Evolutionary conservation across 2,329 filamentous ascomycete species (phyloP), one percentile per base, ranked within the genome.

Genomic region (Botrytis aclada): DNA sequence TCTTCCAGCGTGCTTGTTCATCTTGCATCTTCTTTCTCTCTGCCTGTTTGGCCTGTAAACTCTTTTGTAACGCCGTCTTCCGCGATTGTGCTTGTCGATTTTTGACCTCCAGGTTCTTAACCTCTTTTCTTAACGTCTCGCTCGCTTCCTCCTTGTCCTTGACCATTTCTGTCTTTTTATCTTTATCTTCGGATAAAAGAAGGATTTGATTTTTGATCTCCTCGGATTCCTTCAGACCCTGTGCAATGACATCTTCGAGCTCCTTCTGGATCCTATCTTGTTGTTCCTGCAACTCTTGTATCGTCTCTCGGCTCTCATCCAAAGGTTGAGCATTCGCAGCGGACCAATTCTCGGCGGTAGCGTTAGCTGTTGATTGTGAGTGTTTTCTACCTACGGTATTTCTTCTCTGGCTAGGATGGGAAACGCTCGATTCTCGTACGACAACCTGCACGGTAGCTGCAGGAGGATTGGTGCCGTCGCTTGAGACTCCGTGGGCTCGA

Each of bases 101-200:
- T 76, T 93, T 87, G 70, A 93, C 90, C 81, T 97, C 94, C 9
- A 95, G 89, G 63, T 88, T 89, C 70, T 93, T 91, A 70, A 97
- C 90, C 80, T 95, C 91, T 75, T 92, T 92, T 79, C 92, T 93
- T 71, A 98, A 83, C 79, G 94, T 94, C 62, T 93, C 90, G 66
- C 94, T 98, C 69, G 91, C 92, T 79, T 97, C 94, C 76, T 98
- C 95, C 81, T 97, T 97, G 79, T 97, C 93, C 80, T 93, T 96
- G 71, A 96, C 86, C 32, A 90, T 87, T 75, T 91, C 90, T 78
- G 88, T 91, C 81, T 97, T 90, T 69, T 91, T 88, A 76, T 97
- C 93, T 74, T 93, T 92, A 78, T 97, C 93, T 73, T 90, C 90
- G 71, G 91, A 89, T 45, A 97, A 81, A 62, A 93, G 89, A 56